Evolutionary conservation across 2,329 filamentous ascomycete genomes (phyloP).

Genomic region (Endothia cerciana): DNA sequence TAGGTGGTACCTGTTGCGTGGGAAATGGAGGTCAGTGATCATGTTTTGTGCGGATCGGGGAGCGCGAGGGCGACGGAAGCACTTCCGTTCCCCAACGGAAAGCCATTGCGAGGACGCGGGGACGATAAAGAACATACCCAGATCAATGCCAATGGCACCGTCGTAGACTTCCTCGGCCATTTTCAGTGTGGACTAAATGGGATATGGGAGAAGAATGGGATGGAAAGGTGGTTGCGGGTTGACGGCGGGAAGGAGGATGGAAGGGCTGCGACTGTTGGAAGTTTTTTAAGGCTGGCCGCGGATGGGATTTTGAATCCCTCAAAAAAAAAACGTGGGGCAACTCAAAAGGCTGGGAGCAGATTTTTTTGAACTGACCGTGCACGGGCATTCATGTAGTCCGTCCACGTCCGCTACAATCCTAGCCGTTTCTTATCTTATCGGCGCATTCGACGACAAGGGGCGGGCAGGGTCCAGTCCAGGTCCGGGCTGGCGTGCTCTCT

Average conservation of each 20-base stretch:
- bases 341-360: slow-evolving; percentile 25
- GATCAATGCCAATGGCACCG: slow-evolving; percentile 99
- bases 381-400: slow-evolving; percentile 18
- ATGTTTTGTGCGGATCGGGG: not conserved
- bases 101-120: not conserved
- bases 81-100: not conserved
- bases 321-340: slow-evolving; percentile 27
- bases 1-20: slow-evolving; percentile 84
- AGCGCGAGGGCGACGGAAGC: slow-evolving; percentile 17
- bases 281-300: slow-evolving; percentile 18
- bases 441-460: no score
- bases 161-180: slow-evolving; percentile 99
- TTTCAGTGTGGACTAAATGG: slow-evolving; percentile 43
- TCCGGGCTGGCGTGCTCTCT: no score
- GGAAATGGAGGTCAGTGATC: slow-evolving; percentile 32
- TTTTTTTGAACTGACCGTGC: slow-evolving; percentile 21
- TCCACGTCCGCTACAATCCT: no score
- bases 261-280: slow-evolving; percentile 12
- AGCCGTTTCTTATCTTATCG: slow-evolving; percentile 1
- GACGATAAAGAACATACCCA: slow-evolving; percentile 67
- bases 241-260: slow-evolving; percentile 21
- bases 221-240: slow-evolving; percentile 21
- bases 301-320: slow-evolving; percentile 28
- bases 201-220: slow-evolving; percentile 14
- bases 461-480: not conserved